Conservation (phyloP, 2,329 filamentous ascomycete species). For the Tolypocladium cylindrosporum region DNA sequence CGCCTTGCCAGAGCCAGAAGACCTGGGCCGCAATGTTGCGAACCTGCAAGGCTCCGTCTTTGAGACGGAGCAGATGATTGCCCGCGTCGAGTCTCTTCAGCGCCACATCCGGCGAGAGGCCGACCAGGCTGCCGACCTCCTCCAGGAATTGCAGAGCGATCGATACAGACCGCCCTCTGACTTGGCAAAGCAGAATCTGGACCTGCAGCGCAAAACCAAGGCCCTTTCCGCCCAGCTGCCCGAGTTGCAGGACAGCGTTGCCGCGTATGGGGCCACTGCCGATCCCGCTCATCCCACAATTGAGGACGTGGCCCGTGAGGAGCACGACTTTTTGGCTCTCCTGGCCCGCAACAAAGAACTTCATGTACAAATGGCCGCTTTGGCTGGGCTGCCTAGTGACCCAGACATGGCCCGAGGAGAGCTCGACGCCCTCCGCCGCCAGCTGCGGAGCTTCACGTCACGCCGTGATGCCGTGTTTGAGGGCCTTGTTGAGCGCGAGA, state of each 20-base stretch:
- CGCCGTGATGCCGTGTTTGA: slow-evolving; percentile 69
- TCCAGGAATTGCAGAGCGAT: slow-evolving; percentile 31
- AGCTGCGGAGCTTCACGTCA: slow-evolving; percentile 51
- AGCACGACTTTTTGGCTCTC: slow-evolving; percentile 48
- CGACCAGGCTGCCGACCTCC: slow-evolving; percentile 24
- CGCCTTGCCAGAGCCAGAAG: slow-evolving; percentile 34
- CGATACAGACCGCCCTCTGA: slow-evolving; percentile 45
- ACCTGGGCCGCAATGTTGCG: slow-evolving; percentile 42
- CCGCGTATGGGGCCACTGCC: slow-evolving; percentile 25
- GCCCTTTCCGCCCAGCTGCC: slow-evolving; percentile 54
- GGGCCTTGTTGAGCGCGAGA: slow-evolving; percentile 53
- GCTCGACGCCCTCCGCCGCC: slow-evolving; percentile 55
- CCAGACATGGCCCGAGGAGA: slow-evolving; percentile 57
- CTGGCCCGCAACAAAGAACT: slow-evolving; percentile 48
- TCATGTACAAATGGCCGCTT: slow-evolving; percentile 53
- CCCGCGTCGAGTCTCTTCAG: slow-evolving; percentile 46
- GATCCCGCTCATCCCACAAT: slow-evolving; percentile 35
- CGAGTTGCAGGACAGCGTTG: slow-evolving; percentile 45
- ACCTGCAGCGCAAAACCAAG: slow-evolving; percentile 63
- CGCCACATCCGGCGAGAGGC: slow-evolving; percentile 44
- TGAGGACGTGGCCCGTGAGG: slow-evolving; percentile 47
- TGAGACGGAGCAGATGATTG: slow-evolving; percentile 44
- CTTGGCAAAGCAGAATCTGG: slow-evolving; percentile 60
- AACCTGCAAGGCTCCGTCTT: slow-evolving; percentile 44
- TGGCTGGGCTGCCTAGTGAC: slow-evolving; percentile 65